Evolutionary conservation across 2,329 filamentous ascomycete species (phyloP).

Genomic region (Colletotrichum navitas): DNA sequence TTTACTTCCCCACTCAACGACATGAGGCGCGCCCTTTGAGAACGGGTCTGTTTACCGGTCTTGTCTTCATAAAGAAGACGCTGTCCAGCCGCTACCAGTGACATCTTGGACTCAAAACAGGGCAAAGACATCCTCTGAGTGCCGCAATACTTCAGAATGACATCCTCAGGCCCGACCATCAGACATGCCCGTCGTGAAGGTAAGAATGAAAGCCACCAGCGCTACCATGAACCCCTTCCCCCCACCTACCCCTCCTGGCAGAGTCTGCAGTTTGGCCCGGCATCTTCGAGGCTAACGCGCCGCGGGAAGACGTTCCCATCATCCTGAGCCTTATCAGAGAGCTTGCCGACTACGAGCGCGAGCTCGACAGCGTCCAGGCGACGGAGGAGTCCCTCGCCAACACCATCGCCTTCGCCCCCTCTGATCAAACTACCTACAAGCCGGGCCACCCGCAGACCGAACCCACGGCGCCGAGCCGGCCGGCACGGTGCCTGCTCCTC

Average conservation of each 20-base stretch:
- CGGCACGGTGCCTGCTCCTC: constrained; percentile 82
- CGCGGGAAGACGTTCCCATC: constrained; percentile 76
- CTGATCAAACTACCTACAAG: constrained; percentile 55
- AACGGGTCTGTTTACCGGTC: neutral
- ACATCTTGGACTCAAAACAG: neutral
- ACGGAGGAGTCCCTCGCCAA: constrained; percentile 78
- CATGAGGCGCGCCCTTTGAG: constrained; percentile 13
- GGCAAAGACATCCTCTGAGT: neutral
- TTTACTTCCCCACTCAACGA: constrained; percentile 27
- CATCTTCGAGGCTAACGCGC: constrained; percentile 5
- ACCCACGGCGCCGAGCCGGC: constrained; percentile 67
- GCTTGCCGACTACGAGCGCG: constrained; percentile 89
- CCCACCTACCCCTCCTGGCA: no score
- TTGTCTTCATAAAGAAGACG: constrained; percentile 11
- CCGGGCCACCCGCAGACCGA: constrained; percentile 59
- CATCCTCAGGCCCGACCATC: constrained; percentile 54
- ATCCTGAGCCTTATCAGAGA: constrained; percentile 87
- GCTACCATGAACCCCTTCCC: neutral
- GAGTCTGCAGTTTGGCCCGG: neutral
- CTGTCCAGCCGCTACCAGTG: neutral
- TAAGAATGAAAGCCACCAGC: constrained; percentile 47
- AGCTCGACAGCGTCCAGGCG: constrained; percentile 79
- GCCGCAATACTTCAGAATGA: constrained; percentile 46
- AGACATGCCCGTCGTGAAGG: constrained; percentile 72
- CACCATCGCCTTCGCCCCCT: constrained; percentile 83